These are phyloP conservation scores for Rhizoclosmatium globosum DNA, from an alignment of 192 early-diverging fungal species.

Conservation along the genomic window DNA sequence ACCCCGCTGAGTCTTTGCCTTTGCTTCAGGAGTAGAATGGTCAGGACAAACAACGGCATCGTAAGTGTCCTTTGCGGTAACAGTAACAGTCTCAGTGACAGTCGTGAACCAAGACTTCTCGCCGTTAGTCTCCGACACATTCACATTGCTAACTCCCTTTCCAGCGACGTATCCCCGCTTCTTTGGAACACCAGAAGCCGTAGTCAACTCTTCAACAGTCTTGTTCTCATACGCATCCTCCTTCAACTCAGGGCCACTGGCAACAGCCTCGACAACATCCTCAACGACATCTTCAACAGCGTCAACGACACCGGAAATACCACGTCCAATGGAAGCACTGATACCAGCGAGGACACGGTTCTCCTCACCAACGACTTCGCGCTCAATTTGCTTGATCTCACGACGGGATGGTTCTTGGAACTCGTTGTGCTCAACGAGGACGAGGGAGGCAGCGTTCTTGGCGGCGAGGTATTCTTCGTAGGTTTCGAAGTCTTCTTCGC, in stretches of 20 bases:
- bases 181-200: neutral
- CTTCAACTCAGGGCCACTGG: neutral
- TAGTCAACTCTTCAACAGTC: neutral
- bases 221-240: neutral
- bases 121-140: too few relatives aligned
- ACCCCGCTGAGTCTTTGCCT: neutral
- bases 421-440: neutral
- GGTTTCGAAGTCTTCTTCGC: neutral
- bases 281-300: neutral
- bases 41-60: neutral
- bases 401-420: neutral
- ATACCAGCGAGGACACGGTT: neutral
- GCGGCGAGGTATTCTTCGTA: neutral
- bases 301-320: neutral
- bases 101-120: neutral
- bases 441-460: neutral
- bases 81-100: neutral
- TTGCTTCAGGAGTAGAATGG: neutral
- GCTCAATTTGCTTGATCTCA: neutral
- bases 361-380: neutral
- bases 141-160: too few relatives aligned
- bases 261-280: neutral
- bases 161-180: too few relatives aligned
- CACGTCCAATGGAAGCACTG: neutral
- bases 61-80: neutral